phyloP scores from a whole-genome alignment of 192 early-diverging fungal species.

The Diversispora eburnea region DNA sequence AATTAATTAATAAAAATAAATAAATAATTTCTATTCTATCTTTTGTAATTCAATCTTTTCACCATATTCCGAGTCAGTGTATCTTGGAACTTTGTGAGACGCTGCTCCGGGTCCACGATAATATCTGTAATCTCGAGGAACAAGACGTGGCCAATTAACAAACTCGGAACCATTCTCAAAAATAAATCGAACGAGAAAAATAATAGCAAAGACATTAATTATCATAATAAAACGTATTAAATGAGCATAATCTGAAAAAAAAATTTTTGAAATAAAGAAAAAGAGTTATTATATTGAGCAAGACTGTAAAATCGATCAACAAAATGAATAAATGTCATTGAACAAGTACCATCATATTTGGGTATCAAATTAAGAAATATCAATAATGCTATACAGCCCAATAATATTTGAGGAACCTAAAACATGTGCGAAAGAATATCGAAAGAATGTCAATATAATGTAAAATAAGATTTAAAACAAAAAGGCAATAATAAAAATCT shows the following conservation, averaged over 20 bases:
- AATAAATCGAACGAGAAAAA: constrained; percentile 41
- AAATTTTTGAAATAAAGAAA: constrained; percentile 23
- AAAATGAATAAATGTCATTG: not conserved
- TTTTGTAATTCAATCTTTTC: constrained; percentile 25
- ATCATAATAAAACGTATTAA: constrained; percentile 43
- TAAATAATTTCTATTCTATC: not conserved
- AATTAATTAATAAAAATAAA: too few relatives aligned
- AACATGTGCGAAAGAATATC: constrained; percentile 32
- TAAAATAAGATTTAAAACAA: not conserved
- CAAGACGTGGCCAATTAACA: constrained; percentile 51
- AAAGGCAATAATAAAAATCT: not conserved
- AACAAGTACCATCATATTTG: not conserved
- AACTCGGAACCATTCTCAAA: constrained; percentile 46
- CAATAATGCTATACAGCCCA: not conserved
- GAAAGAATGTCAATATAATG: too few relatives aligned
- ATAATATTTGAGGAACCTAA: constrained; percentile 43
- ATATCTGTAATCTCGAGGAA: constrained; percentile 29
- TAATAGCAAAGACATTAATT: constrained; percentile 48
- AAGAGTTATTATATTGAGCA: constrained; percentile 20
- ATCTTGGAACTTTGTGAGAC: not conserved
- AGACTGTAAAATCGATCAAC: not conserved
- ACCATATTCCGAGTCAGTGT: constrained; percentile 14
- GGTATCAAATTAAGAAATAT: not conserved
- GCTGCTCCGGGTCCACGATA: not conserved
- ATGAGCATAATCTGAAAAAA: not conserved